These are phyloP conservation scores for Dipodascus geniculatus DNA, from an alignment of 805 yeast genomes.

Conservation along the genomic window DNA sequence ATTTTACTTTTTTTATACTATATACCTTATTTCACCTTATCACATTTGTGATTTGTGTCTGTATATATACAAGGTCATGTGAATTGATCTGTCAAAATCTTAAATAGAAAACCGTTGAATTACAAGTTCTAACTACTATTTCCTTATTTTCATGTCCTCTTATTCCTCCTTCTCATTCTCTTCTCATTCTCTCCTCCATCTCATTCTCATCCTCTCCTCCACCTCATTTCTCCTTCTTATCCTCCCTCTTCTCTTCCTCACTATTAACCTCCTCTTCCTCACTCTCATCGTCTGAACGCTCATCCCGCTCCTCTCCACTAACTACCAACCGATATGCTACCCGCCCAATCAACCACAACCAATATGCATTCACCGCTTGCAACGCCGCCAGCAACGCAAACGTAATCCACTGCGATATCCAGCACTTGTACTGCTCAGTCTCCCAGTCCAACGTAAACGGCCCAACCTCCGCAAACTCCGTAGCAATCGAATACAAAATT, in stretches of 20 bases:
- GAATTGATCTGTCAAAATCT: no score
- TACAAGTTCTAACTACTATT: neutral
- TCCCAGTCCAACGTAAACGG: conserved; percentile 70
- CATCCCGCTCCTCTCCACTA: conserved; percentile 58
- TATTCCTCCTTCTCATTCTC: neutral
- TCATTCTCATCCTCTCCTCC: neutral
- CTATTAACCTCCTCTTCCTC: conserved; percentile 26
- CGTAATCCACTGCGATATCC: conserved; percentile 87
- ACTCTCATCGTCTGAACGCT: conserved; percentile 76
- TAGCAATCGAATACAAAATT: conserved; percentile 46
- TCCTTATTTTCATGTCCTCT: neutral
- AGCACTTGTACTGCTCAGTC: conserved; percentile 91
- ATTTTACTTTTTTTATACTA: neutral
- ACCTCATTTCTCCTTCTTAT: neutral
- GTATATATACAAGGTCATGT: no score
- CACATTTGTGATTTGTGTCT: no score
- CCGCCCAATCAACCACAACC: conserved; percentile 76
- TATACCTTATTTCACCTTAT: no score
- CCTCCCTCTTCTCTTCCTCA: neutral
- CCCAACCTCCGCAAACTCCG: conserved; percentile 82
- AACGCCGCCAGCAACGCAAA: conserved; percentile 65
- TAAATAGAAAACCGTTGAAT: no score
- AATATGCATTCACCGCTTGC: conserved; percentile 76
- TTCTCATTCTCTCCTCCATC: neutral
- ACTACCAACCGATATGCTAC: conserved; percentile 56